phyloP scores from a whole-genome alignment of 305 asterid species.

The Fraxinus albicans region DNA sequence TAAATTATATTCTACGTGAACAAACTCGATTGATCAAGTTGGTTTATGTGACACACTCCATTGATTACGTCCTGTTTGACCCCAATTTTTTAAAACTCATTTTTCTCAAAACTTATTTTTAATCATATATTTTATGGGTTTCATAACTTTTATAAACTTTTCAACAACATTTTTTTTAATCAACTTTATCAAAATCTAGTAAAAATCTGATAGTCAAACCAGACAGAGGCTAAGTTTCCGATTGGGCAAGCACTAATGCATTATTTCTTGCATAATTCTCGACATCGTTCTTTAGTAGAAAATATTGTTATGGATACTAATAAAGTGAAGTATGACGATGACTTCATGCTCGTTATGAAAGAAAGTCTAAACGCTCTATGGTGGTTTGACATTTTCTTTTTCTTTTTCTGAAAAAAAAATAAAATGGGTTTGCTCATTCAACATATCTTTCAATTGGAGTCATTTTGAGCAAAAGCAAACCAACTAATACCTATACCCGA shows the following conservation, averaged over 20 bases:
- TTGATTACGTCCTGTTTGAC: not conserved
- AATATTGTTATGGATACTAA: not conserved
- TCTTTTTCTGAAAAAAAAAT: too few species aligned
- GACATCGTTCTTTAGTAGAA: not conserved
- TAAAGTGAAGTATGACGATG: not conserved
- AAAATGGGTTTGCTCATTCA: too few species aligned
- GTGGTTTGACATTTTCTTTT: too few species aligned
- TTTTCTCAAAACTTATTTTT: too few species aligned
- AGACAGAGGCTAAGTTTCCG: too few species aligned
- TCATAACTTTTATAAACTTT: not conserved
- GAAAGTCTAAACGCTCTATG: too few species aligned
- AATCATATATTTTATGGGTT: not conserved
- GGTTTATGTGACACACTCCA: not conserved
- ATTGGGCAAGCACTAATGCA: not conserved
- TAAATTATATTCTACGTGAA: too few species aligned
- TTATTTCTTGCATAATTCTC: not conserved
- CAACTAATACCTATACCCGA: not conserved
- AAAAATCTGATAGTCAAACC: too few species aligned
- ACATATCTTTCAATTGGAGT: not conserved
- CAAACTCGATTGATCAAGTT: not conserved
- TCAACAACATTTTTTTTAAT: too few species aligned
- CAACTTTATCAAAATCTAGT: not conserved
- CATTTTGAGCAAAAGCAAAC: not conserved
- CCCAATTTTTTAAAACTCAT: too few species aligned
- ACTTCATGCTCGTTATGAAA: not conserved